Conservation (phyloP, 2,329 filamentous ascomycete genomes). For the Colletotrichum sp. region DNA sequence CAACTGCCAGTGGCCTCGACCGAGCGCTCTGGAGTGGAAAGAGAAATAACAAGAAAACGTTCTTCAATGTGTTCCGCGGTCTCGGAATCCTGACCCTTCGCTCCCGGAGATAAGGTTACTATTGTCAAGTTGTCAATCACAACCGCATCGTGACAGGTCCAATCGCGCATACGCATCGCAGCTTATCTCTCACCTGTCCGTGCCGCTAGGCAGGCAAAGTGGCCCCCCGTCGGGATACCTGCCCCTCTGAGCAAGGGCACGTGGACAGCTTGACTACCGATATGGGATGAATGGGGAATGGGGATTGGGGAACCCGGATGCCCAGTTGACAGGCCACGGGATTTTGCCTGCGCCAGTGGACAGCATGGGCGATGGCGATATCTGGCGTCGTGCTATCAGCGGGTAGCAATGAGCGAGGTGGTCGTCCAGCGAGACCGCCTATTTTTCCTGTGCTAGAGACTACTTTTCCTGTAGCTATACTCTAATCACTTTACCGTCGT, state of each 20-base stretch:
- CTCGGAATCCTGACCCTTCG: neutral
- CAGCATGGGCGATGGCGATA: slow-evolving; percentile 11
- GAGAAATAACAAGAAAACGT: neutral
- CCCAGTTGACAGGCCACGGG: neutral
- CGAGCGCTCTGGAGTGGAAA: neutral
- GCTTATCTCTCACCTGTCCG: neutral
- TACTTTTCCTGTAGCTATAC: no score
- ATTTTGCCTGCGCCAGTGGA: neutral
- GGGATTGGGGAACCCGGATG: neutral
- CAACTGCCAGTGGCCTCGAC: neutral
- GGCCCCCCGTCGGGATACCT: neutral
- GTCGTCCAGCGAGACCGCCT: neutral
- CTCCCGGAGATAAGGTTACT: neutral
- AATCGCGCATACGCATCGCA: neutral
- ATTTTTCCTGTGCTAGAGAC: no score
- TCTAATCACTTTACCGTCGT: no score
- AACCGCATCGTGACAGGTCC: neutral
- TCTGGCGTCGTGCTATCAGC: neutral
- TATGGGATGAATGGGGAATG: neutral
- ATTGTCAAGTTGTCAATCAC: neutral
- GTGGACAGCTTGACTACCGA: neutral
- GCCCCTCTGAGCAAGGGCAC: neutral
- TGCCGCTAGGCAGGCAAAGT: neutral
- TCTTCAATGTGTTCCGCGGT: neutral
- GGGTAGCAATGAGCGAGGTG: neutral